These are phyloP conservation scores for Trebouxia gelatinosa DNA, from an alignment of 163 green algal genomes.

Conservation along the genomic window DNA sequence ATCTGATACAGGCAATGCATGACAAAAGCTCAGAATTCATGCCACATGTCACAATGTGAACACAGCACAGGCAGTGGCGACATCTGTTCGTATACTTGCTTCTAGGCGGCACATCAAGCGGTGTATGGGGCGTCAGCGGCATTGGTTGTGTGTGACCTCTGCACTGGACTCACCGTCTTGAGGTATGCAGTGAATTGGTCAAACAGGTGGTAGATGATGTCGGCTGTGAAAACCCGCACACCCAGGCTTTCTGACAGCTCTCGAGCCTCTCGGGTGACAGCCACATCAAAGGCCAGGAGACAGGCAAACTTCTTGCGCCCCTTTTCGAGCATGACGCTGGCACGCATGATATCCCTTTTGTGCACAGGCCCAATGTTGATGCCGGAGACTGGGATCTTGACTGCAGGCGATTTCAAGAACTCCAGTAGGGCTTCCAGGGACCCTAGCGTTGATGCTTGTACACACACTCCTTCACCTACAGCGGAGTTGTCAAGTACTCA, in stretches of 20 bases:
- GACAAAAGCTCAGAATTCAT: too few relatives aligned
- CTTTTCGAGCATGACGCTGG: conserved; percentile 96
- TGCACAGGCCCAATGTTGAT: conserved; percentile 97
- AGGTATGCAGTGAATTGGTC: conserved; percentile 96
- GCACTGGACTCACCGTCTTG: conserved; percentile 63
- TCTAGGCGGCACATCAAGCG: too few relatives aligned
- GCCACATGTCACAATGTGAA: too few relatives aligned
- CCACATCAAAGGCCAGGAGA: conserved; percentile 97
- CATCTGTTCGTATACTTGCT: too few relatives aligned
- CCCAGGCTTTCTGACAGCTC: conserved; percentile 82
- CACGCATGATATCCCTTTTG: conserved; percentile 96
- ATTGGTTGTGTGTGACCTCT: too few relatives aligned
- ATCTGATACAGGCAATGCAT: too few relatives aligned
- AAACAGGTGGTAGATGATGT: conserved; percentile 95
- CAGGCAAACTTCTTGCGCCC: conserved; percentile 82
- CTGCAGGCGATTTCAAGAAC: conserved; percentile 73
- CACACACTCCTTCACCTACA: conserved; percentile 91
- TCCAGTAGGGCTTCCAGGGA: conserved; percentile 93
- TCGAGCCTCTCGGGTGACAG: conserved; percentile 82
- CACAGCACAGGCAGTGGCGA: too few relatives aligned
- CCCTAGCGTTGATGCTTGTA: conserved; percentile 95
- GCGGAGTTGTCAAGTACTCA: too few relatives aligned
- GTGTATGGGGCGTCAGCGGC: too few relatives aligned
- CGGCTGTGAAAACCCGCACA: conserved; percentile 74
- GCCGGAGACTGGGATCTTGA: conserved; percentile 79